These are phyloP conservation scores for Pseudomicrostroma phylloplanum DNA, from an alignment of 1,284 basidiomycete species.

Conservation along the genomic window DNA sequence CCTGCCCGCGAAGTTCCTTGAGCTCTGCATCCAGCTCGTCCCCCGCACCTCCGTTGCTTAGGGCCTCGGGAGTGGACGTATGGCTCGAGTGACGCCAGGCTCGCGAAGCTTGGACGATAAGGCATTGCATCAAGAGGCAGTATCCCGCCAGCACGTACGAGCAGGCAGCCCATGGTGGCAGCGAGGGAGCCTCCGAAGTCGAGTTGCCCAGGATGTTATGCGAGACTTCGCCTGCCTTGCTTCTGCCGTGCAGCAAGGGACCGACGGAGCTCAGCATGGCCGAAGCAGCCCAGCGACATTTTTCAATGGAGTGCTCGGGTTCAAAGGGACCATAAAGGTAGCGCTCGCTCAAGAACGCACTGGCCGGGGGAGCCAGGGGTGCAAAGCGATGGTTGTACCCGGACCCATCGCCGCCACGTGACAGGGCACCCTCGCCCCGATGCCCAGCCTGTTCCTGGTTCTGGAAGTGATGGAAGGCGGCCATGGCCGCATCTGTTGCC, in stretches of 20 bases:
- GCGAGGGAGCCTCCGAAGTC: neutral
- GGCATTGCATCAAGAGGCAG: conserved; percentile 1
- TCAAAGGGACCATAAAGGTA: conserved; percentile 2
- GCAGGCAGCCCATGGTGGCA: conserved; percentile 7
- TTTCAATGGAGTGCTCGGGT: neutral
- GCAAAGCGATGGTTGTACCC: neutral
- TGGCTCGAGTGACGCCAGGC: conserved; percentile 1
- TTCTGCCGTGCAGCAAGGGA: neutral
- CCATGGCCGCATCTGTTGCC: neutral
- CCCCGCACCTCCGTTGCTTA: neutral
- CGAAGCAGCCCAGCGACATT: neutral
- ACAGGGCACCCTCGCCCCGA: neutral
- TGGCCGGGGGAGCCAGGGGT: neutral
- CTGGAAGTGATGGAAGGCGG: conserved; percentile 6
- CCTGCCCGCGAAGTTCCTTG: neutral
- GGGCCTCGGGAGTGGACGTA: neutral
- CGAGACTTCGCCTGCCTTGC: neutral
- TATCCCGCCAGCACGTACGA: neutral
- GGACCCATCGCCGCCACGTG: neutral
- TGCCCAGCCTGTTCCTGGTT: neutral
- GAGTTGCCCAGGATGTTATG: conserved; percentile 1
- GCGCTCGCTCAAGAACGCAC: neutral
- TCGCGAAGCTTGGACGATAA: neutral
- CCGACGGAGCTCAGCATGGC: neutral
- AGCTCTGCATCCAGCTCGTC: conserved; percentile 1